These are phyloP conservation scores for Oldenlandia corymbosa DNA, from an alignment of 257 asterid genomes.

Conservation along the genomic window DNA sequence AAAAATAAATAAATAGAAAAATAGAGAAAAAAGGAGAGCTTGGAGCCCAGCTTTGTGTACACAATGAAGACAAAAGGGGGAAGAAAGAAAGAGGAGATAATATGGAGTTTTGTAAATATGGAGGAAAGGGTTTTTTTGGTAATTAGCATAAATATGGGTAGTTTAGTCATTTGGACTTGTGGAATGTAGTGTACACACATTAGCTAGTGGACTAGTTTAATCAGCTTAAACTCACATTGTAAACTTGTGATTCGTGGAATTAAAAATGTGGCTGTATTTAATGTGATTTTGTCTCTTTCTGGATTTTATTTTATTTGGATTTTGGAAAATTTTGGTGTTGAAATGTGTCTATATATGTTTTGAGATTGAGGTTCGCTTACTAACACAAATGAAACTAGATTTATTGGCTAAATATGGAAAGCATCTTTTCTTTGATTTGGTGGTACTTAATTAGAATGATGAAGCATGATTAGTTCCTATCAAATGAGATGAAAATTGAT, in stretches of 20 bases:
- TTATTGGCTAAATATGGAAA: background rate
- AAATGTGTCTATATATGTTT: background rate
- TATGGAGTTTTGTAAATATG: background rate
- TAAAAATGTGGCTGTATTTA: background rate
- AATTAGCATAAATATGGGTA: background rate
- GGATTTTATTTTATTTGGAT: background rate
- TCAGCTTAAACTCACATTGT: background rate
- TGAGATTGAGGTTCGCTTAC: background rate
- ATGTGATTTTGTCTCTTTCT: background rate
- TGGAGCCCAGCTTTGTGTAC: slow-evolving; percentile 5
- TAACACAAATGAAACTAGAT: background rate
- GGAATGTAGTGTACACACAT: no score
- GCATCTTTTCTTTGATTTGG: slow-evolving; percentile 1
- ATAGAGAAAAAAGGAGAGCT: background rate
- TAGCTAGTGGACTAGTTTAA: slow-evolving; percentile 2
- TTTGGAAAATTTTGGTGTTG: background rate
- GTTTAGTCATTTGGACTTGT: background rate
- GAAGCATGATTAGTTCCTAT: background rate
- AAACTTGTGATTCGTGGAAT: slow-evolving; percentile 1
- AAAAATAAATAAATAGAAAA: background rate
- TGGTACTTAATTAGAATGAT: background rate
- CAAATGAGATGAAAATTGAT: background rate
- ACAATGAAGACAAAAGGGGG: background rate
- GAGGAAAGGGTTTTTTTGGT: no score
- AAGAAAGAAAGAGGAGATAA: background rate